Base-by-base conservation (phyloP, 805 yeast genomes). In the Yamadazyma olivae region DNA sequence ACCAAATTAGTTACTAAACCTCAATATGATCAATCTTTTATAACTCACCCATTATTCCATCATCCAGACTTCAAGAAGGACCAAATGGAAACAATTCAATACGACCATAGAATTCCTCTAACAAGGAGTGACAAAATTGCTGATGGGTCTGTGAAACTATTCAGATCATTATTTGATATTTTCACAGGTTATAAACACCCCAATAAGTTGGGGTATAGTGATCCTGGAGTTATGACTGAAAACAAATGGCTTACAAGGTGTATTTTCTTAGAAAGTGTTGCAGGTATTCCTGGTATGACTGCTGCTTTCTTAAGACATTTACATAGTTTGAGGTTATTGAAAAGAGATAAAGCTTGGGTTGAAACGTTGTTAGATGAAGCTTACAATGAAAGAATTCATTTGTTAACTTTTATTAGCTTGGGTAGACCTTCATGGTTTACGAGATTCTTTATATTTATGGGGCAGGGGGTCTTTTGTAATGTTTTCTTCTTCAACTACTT, bases 221-320 rank as follows among this genome's bases (percentile, higher is more conserved):
- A 59, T 33, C 53, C 54, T 18, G 70, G 69, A 8, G 24, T 63
- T 35, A 77, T 82, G 84, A 76, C 82, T 4, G 74, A 73, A 17
- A 67, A 63, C 35, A 76, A 78, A 50, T 83, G 89, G 89, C 48
- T 83, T 39, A 73, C 77, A 5, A 56, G 83, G 35, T 59, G 74
- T 38, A 74, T 83, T 25, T 80, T 83, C 48, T 67, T 82, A 46
- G 90, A 82, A 55, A 72, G 80, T 41, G 70, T 83, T 38, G 90
- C 90, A 4, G 89, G 87, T 6, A 85, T 82, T n/a, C 90, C 90
- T 1, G 89, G 90, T 8, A 75, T 80, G 69, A 83, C 79, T 31
- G 90, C 85, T 3, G 83, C 83, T 1, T 82, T 81, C 58, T 56
- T 83, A 28, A 71, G 89, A 39, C 89, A 83, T 52, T 65, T 82